Evolutionary conservation across 2,329 filamentous ascomycete species (phyloP).

Genomic region (Teratosphaeria viscida): DNA sequence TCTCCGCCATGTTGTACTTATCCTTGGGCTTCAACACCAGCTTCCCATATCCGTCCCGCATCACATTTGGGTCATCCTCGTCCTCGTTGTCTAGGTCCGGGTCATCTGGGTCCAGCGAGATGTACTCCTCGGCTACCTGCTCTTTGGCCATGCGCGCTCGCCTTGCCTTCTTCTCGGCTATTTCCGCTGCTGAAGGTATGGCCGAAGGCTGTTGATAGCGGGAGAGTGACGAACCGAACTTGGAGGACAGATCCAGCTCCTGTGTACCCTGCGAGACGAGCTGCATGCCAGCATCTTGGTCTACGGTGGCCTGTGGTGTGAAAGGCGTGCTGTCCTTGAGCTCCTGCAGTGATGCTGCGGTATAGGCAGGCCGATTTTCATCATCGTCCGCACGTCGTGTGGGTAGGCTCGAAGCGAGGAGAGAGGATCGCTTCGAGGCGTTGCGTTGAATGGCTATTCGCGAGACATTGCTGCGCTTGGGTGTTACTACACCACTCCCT

Average conservation of each 20-base stretch:
- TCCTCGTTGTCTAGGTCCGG: slow-evolving; percentile 34
- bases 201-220: slow-evolving; percentile 26
- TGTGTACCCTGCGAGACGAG: slow-evolving; percentile 37
- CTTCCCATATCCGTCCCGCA: slow-evolving; percentile 31
- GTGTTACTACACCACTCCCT: slow-evolving; percentile 44
- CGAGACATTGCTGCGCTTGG: slow-evolving; percentile 53
- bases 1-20: slow-evolving; percentile 47
- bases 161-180: slow-evolving; percentile 81
- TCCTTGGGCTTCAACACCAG: slow-evolving; percentile 40
- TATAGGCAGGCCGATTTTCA: slow-evolving; percentile 68
- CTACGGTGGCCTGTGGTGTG: slow-evolving; percentile 48
- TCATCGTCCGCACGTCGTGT: slow-evolving; percentile 42
- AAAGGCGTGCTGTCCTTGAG: slow-evolving; percentile 77
- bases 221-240: slow-evolving; percentile 44
- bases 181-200: slow-evolving; percentile 75
- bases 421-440: slow-evolving; percentile 44
- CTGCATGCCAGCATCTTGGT: slow-evolving; percentile 25
- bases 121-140: slow-evolving; percentile 45
- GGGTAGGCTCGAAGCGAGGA: slow-evolving; percentile 39
- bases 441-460: slow-evolving; percentile 58
- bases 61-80: slow-evolving; percentile 29
- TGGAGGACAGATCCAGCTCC: slow-evolving; percentile 37
- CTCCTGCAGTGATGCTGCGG: slow-evolving; percentile 74
- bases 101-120: slow-evolving; percentile 54
- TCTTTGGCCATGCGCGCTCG: slow-evolving; percentile 70